phyloP scores from a whole-genome alignment of 176 grass and related monocot genomes.

The Aechmea fasciata region DNA sequence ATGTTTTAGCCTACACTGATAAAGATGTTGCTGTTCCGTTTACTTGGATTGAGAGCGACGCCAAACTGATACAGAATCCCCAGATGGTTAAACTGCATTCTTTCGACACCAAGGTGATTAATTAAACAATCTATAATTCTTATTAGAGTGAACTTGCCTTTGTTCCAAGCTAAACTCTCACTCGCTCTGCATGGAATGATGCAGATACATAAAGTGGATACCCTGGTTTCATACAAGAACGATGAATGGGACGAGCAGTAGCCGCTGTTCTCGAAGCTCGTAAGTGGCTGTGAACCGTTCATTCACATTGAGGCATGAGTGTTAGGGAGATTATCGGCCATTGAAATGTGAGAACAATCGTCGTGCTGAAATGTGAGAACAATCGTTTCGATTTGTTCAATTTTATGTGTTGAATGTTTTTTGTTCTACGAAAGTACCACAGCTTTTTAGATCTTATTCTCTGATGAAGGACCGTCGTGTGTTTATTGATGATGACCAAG shows the following conservation, averaged over 20 bases:
- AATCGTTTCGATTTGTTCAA: background rate
- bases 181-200: background rate
- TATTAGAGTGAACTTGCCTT: background rate
- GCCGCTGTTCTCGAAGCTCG: constrained; percentile 7
- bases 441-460: background rate
- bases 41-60: constrained; percentile 92
- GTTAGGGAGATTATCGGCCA: background rate
- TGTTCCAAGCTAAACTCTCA: constrained; percentile 1
- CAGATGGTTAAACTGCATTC: constrained; percentile 99
- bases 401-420: background rate
- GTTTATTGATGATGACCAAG: too few relatives aligned
- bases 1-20: constrained; percentile 95
- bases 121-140: background rate
- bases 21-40: constrained; percentile 56
- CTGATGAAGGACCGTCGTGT: background rate
- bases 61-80: constrained; percentile 84
- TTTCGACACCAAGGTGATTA: constrained; percentile 88
- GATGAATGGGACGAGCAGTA: constrained; percentile 77
- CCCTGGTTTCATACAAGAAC: constrained; percentile 85
- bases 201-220: constrained; percentile 99
- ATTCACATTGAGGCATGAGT: constrained; percentile 51
- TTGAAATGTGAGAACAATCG: constrained; percentile 1
- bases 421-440: background rate
- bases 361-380: constrained; percentile 3
- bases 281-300: constrained; percentile 66